Percentiles rank a stretch among this genome's conserved stretches.
phyloP scores from a whole-genome alignment of 2,329 filamentous ascomycete species.

The Dactylonectria macrodidyma region DNA sequence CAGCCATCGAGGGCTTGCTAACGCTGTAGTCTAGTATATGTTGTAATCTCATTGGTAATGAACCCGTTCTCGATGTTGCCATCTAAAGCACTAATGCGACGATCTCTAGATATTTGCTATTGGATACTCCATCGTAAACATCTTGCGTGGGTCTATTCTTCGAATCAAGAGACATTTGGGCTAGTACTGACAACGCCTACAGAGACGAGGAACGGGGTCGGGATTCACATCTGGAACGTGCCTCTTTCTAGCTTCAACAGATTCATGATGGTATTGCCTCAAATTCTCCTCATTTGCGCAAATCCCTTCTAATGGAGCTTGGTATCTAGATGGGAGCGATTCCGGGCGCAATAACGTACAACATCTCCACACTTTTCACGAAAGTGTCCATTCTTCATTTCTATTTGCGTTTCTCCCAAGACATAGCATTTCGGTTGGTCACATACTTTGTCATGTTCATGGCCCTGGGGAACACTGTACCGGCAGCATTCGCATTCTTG shows the following conservation, averaged over 20 bases:
- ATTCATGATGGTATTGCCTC: conserved; percentile 13
- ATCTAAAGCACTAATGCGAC: not conserved
- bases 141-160: conserved; percentile 1
- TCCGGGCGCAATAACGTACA: conserved; percentile 2
- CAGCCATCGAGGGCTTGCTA: not conserved
- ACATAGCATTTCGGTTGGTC: not conserved
- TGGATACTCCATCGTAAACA: conserved; percentile 11
- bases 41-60: conserved; percentile 14
- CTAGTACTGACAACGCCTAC: not conserved
- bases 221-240: conserved; percentile 13
- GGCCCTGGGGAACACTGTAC: conserved; percentile 4
- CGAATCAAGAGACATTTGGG: not conserved
- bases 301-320: not conserved
- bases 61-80: not conserved
- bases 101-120: conserved; percentile 10
- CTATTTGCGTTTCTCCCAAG: conserved; percentile 17
- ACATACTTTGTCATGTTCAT: conserved; percentile 18
- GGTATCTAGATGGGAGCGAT: conserved; percentile 4
- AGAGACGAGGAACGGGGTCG: conserved; percentile 9
- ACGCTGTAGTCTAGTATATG: not conserved
- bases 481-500: conserved; percentile 12
- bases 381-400: conserved; percentile 20
- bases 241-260: not conserved
- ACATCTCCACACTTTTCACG: conserved; percentile 9
- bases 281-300: not conserved